Evolutionary conservation across 2,329 filamentous ascomycete species (phyloP).

Genomic region (Penicillium nordicum): DNA sequence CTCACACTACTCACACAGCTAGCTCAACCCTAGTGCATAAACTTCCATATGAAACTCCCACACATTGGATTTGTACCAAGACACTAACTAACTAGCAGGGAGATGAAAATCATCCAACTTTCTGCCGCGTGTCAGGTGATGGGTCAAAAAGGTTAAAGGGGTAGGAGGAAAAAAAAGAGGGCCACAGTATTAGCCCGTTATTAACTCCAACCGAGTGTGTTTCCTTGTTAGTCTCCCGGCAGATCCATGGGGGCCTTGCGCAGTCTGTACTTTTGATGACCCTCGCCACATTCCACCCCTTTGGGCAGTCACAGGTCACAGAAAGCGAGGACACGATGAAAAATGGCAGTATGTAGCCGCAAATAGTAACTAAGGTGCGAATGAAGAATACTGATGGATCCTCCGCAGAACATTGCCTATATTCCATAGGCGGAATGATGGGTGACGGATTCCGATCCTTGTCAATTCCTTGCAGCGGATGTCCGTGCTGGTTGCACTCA

Average conservation of each 20-base stretch:
- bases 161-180: not conserved
- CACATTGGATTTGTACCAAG: constrained; percentile 1
- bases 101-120: constrained; percentile 7
- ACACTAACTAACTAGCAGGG: constrained; percentile 18
- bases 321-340: not conserved
- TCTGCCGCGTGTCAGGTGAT: constrained; percentile 21
- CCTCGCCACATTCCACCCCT: constrained; percentile 21
- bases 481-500: constrained; percentile 24
- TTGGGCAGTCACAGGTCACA: constrained; percentile 1
- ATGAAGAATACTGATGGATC: not conserved
- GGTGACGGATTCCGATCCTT: constrained; percentile 13
- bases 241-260: constrained; percentile 16
- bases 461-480: constrained; percentile 29
- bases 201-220: constrained; percentile 7
- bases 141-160: constrained; percentile 12
- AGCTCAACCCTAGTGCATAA: not conserved
- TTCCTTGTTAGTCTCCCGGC: constrained; percentile 22
- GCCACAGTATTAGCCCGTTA: not conserved
- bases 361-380: not conserved
- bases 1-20: not conserved
- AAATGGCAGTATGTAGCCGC: not conserved
- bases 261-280: constrained; percentile 10
- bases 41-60: not conserved
- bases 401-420: not conserved
- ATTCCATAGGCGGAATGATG: constrained; percentile 1